These are phyloP conservation scores for Rubia peregrina DNA, from an alignment of 305 asterid genomes.

Conservation along the genomic window DNA sequence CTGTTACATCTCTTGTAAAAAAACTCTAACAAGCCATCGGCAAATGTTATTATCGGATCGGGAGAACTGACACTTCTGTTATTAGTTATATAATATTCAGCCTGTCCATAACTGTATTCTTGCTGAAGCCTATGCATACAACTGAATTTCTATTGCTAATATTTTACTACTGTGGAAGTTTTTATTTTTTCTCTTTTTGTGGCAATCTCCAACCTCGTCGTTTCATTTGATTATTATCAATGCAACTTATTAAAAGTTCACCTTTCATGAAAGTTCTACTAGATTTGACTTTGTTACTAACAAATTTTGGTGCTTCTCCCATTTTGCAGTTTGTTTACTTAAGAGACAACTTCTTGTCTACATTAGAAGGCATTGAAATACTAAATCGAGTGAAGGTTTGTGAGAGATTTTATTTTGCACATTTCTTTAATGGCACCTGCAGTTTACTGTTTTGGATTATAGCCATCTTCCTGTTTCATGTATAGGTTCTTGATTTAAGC, in stretches of 20 bases:
- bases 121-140: neutral
- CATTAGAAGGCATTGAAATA: conserved; percentile 88
- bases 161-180: neutral
- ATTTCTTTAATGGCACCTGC: conserved; percentile 4
- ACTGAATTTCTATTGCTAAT: neutral
- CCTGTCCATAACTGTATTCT: neutral
- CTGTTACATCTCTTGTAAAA: neutral
- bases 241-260: neutral
- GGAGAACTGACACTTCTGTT: neutral
- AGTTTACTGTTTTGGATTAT: conserved; percentile 3
- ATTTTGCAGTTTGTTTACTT: conserved; percentile 91
- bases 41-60: conserved; percentile 1
- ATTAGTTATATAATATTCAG: neutral
- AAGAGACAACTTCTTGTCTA: conserved; percentile 86
- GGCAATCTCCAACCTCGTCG: neutral
- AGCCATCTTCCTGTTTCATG: conserved; percentile 18
- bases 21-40: neutral
- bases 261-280: neutral
- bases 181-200: neutral
- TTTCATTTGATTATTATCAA: neutral
- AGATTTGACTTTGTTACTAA: conserved; percentile 6
- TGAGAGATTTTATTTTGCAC: conserved; percentile 17
- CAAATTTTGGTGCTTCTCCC: conserved; percentile 10
- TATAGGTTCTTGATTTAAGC: conserved; percentile 97
- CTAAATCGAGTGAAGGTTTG: conserved; percentile 89